Evolutionary conservation across 192 early-diverging fungal species (phyloP).

Genomic region (Diversispora epigaea): DNA sequence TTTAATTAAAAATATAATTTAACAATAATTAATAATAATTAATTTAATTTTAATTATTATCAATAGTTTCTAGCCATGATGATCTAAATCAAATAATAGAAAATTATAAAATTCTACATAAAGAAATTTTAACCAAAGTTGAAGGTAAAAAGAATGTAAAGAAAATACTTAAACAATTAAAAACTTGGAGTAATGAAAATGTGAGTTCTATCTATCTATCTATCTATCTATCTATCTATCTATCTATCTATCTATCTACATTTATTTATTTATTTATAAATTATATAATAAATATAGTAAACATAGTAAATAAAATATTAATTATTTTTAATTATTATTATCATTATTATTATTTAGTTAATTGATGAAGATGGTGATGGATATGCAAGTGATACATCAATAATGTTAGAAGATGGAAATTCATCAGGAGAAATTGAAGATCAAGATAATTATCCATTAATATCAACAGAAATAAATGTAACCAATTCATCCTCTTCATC

Average conservation of each 20-base stretch:
- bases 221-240: neutral
- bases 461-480: neutral
- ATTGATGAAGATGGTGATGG: conserved; percentile 17
- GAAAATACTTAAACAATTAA: conserved; percentile 32
- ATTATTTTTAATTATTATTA: no score
- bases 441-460: conserved; percentile 13
- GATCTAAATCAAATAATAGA: conserved; percentile 19
- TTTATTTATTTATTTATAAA: neutral
- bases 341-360: neutral
- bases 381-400: conserved; percentile 18
- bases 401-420: conserved; percentile 13
- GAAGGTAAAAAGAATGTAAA: conserved; percentile 34
- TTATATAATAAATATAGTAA: neutral
- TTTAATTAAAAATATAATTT: neutral
- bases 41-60: neutral
- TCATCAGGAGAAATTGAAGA: conserved; percentile 14
- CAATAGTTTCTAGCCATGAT: conserved; percentile 22
- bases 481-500: conserved; percentile 8
- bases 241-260: neutral
- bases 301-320: neutral
- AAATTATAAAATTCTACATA: conserved; percentile 10
- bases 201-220: neutral
- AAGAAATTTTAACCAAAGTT: conserved; percentile 10
- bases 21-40: neutral
- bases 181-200: conserved; percentile 11